Base-by-base conservation (phyloP, 768 basidiomycete genomes). In the Panellus pusillus region DNA sequence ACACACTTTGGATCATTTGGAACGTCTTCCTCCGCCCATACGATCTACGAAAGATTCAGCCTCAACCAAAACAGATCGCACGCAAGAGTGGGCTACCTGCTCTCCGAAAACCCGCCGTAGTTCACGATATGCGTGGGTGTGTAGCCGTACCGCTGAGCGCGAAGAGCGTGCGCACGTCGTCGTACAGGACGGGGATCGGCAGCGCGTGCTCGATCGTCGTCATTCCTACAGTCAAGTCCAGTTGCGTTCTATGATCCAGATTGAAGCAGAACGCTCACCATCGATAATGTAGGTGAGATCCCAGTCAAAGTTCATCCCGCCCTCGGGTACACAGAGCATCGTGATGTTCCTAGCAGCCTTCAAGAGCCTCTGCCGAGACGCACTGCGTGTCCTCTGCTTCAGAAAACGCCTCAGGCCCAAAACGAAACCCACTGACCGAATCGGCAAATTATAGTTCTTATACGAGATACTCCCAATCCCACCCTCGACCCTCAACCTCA, bases 281-380 rank as follows among this genome's bases (percentile, higher is more conserved):
- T 90, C 88, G n/a, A 87, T 70, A n/a, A 89, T 87, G 60, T 89
- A 90, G 0, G 88, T 87, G 59, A 82, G 67, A 61, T 89, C 87
- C 88, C 88, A 90, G 61, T 90, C 87, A 27, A 75, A 82, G 63
- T 86, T 87, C 87, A 88, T 87, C 9, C 88, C 88, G 36, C 87
- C 87, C 68, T 89, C 87, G 0, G 87, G 87, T 5, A 89, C 81
- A 54, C 85, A 87, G 12, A 85, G 72, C 86, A 89, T 86, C 32
- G 76, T 77, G 39, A 88, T 63, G 54, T 86, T 78, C 31, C 75
- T 74, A 9, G 86, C 86, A 35, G 81, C 82, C 13, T 78, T 71
- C 19, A 89, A 68, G 44, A 89, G 68, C 29, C 87, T 72, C 63
- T 89, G 87, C 13, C 87, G 75, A 14, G 87, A 84, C 20, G 87